Evolutionary conservation across 2,329 filamentous ascomycete species (phyloP), one percentile per base, ranked within the genome.

Genomic region (Fusarium scirpi): DNA sequence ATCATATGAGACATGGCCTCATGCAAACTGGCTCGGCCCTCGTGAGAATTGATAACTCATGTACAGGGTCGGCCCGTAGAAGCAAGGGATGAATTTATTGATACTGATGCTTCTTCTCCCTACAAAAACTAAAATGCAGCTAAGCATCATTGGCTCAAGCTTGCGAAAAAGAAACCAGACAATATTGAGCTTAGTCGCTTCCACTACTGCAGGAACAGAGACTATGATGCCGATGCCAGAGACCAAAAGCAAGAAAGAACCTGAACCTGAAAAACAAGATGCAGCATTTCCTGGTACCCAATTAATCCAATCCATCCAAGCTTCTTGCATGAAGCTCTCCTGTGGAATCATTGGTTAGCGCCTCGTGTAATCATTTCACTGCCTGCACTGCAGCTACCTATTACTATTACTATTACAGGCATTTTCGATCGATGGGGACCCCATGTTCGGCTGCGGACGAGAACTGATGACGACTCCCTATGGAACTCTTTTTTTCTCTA

Each of bases 141-240:
- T 57, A 49, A 67, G 40, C 52, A 34, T 32, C 20, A 52, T 38
- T 58, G 41, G 48, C 18, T 13, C 46, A 66, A 48, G 38, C 55
- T 55, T 55, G 62, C 30, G 34, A 48, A 40, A 22, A 55, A 48
- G 24, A 55, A 56, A 46, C 60, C 67, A 70, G 55, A 63, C 48
- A 52, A 55, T 45, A 59, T 62, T 38, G 61, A 64, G 72, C 51
- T 53, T 71, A 73, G 73, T 66, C 48, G 45, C 62, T 54, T 32
- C 58, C 56, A 67, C 71, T 75, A 75, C 73, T 75, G 73, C 73
- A 75, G 73, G 73, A 75, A 75, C 73, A 64, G 52, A 29, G 24
- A 52, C 34, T 38, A 38, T 38, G 24, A 20, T 24, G n/a, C n/a
- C n/a, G 24, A 20, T 24, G n/a, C 24, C 18, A 18, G 24, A 16